These are phyloP conservation scores for Nakataea oryzae DNA, from an alignment of 2,329 filamentous ascomycete genomes.

Conservation along the genomic window DNA sequence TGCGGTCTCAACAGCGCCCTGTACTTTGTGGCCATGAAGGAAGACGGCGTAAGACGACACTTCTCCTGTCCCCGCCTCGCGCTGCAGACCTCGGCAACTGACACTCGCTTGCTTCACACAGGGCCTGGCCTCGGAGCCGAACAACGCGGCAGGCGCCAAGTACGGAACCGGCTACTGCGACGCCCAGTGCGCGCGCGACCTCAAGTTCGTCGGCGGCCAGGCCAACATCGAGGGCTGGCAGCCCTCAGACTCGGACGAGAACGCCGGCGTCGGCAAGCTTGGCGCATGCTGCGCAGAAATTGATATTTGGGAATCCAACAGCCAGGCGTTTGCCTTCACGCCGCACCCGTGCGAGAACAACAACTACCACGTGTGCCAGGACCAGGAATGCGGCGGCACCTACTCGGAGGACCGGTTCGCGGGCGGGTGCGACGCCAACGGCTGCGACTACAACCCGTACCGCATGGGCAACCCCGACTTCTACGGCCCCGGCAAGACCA, in stretches of 20 bases:
- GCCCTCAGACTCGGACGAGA: constrained; percentile 34
- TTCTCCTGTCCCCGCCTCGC: no score
- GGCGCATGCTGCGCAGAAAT: constrained; percentile 44
- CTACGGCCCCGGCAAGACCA: constrained; percentile 45
- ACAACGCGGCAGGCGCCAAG: constrained; percentile 33
- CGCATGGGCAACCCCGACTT: constrained; percentile 50
- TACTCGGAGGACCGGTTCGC: constrained; percentile 40
- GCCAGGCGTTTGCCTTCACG: constrained; percentile 47
- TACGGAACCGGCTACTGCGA: constrained; percentile 46
- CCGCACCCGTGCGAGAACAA: constrained; percentile 47
- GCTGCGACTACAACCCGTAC: constrained; percentile 59
- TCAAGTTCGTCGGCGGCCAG: constrained; percentile 33
- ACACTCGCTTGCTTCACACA: not conserved
- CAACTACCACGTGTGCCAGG: constrained; percentile 36
- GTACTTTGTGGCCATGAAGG: constrained; percentile 47
- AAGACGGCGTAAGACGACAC: constrained; percentile 28
- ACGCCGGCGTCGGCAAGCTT: constrained; percentile 30
- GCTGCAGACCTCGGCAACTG: no score
- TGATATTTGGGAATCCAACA: constrained; percentile 49
- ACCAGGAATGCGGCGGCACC: constrained; percentile 34
- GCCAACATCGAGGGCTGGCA: constrained; percentile 32
- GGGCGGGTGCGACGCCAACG: constrained; percentile 53
- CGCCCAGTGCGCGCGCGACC: constrained; percentile 31
- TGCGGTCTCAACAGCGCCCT: constrained; percentile 59
- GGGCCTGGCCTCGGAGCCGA: constrained; percentile 9